Base-by-base conservation (phyloP, 805 yeast species). In the Candida succiphila region DNA sequence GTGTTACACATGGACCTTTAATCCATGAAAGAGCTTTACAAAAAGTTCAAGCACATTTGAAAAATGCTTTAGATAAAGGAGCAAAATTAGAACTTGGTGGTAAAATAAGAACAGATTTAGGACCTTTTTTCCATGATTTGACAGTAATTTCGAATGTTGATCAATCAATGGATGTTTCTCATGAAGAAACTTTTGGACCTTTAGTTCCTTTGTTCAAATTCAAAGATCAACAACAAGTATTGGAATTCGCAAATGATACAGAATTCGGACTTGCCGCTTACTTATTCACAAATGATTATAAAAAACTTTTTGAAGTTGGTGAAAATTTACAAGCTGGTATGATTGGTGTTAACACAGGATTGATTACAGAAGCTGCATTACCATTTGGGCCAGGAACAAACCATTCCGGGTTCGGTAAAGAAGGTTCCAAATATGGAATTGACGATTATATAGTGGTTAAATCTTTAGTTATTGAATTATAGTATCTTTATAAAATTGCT, bases 131-230 rank as follows among this genome's bases (percentile, higher is more conserved):
- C 63, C 83, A 67, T 48, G 77, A 73, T 19, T 75, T 83, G 36
- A 83, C 94, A 0, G 65, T 83, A 12, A 51, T 83, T 33, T 63
- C 71, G n/a, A 69, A 72, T 38, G 81, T 75, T 30, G 71, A 75
- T 31, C 51, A 60, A 3, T 64, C 63, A 16, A 81, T 82, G 74
- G 41, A 52, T 27, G 71, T 82, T 23, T 63, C 69, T 43, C 43
- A 54, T n/a, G 87, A 81, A 44, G 94, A 83, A 53, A 81, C 88
- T 2, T 83, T 83, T 52, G 94, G 92, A 2, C 94, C 94, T 3
- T 63, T 83, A 14, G 83, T 83, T 15, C 83, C 86, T 2, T 55
- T 84, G 33, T 69, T 79, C 50, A 71, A 69, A 48, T 83, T 83
- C 49, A 51, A 55, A 27, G 53, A 75, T n/a, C 81, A 72, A 31